Evolutionary conservation across 2,329 filamentous ascomycete species (phyloP), one percentile per base, ranked within the genome.

Genomic region (Diatrype stigma): DNA sequence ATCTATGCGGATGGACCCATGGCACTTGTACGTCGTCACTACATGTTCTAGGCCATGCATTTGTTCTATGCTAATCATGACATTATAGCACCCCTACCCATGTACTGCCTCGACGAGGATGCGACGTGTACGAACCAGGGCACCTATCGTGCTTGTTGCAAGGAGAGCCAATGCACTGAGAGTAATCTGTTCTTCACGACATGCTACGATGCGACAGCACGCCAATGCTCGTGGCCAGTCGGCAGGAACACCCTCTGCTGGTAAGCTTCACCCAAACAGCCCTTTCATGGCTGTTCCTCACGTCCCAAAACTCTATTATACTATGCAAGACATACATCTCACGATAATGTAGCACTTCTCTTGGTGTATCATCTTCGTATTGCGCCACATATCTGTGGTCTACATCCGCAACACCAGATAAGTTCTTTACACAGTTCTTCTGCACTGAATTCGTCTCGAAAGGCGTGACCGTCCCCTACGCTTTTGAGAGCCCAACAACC

Each of bases 371-470:
- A 32, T 14, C n/a, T 6, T 22, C 44, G 35, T 56, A 56, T 37
- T 61, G 56, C 47, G 44, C 51, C 1, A 60, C 53, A 6, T 60
- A 59, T 47, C 48, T 58, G 14, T 61, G 55, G 55, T 56, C 58
- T 6, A 59, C 59, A 5, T 46, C 52, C 3, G 53, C 45, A 7
- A 54, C 55, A 3, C 58, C 59, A 3, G 56, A 55, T 19, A 32
- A 48, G 11, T 35, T 57, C 3, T 79, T 57, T 49, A 59, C 52
- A 6, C 40, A 60, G 26, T 58, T 49, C 46, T 52, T 53, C 40
- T 61, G 59, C 50, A 49, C 57, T 44, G 46, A 17, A 22, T 30
- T 10, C 17, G 22, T 19, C 19, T 16, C 12, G 22, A 32, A 17
- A 44, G 17, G 16, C n/a, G n/a, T 21, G 30, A 46, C 34, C 5